phyloP scores from a whole-genome alignment of 2,329 filamentous ascomycete species.

The Alternaria tenuissima region DNA sequence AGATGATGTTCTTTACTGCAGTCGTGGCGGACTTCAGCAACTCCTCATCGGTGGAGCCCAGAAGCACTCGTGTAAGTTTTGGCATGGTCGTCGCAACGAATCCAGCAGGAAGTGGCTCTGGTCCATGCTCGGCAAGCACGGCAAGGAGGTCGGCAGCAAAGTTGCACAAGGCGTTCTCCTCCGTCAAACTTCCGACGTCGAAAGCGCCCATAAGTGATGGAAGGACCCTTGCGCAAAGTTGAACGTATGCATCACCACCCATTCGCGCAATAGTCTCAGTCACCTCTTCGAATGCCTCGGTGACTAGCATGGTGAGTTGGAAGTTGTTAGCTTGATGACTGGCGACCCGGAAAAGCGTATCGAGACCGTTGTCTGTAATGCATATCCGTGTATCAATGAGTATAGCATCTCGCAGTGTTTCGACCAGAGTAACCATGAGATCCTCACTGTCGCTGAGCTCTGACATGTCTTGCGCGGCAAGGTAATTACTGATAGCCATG shows the following conservation, averaged over 20 bases:
- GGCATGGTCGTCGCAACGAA: constrained; percentile 88
- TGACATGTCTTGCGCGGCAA: constrained; percentile 79
- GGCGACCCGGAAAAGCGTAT: constrained; percentile 86
- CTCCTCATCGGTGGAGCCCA: constrained; percentile 86
- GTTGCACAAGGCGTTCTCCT: constrained; percentile 84
- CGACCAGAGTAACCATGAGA: constrained; percentile 86
- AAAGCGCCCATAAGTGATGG: constrained; percentile 89
- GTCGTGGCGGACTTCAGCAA: constrained; percentile 86
- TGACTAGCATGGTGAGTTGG: constrained; percentile 86
- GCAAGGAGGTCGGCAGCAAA: constrained; percentile 86
- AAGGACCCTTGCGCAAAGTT: constrained; percentile 83
- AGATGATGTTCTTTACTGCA: constrained; percentile 86
- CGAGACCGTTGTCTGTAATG: constrained; percentile 77
- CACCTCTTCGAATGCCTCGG: constrained; percentile 90
- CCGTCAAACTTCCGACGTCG: constrained; percentile 83
- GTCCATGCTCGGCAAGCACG: constrained; percentile 81
- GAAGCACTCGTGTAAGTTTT: constrained; percentile 82
- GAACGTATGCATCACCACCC: constrained; percentile 73
- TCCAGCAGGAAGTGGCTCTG: constrained; percentile 83
- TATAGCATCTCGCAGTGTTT: constrained; percentile 84
- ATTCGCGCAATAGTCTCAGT: constrained; percentile 72
- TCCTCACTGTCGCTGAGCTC: constrained; percentile 92
- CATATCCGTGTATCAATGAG: constrained; percentile 78
- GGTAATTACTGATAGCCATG: constrained; percentile 72
- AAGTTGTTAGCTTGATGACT: constrained; percentile 90